These are phyloP conservation scores for Spatholobus suberectus DNA, from an alignment of 306 rosid species.

Conservation along the genomic window DNA sequence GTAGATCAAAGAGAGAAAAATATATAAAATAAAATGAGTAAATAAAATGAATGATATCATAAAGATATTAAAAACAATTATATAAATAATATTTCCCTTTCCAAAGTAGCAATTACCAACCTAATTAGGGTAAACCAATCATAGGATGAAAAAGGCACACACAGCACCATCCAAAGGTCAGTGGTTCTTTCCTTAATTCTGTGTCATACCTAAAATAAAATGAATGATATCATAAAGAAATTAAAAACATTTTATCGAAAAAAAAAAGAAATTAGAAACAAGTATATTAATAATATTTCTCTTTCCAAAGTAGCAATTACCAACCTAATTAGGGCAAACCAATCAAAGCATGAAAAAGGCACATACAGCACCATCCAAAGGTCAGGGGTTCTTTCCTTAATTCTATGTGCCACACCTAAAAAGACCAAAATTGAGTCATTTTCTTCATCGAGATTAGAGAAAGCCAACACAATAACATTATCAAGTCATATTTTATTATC, in stretches of 20 bases:
- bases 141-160: constrained; percentile 27
- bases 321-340: constrained; percentile 28
- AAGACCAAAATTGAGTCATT: constrained; percentile 28
- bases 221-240: too few relatives aligned
- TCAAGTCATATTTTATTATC: constrained; percentile 46
- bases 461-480: constrained; percentile 42
- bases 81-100: not conserved
- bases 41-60: not conserved
- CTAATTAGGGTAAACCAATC: constrained; percentile 32
- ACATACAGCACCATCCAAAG: constrained; percentile 38
- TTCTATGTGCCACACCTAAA: constrained; percentile 32
- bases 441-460: constrained; percentile 37
- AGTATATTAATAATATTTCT: not conserved
- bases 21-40: not conserved
- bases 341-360: constrained; percentile 29
- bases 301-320: constrained; percentile 39
- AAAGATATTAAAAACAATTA: too few relatives aligned
- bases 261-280: too few relatives aligned
- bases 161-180: constrained; percentile 36
- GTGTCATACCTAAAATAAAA: constrained; percentile 37
- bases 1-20: not conserved
- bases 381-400: constrained; percentile 17
- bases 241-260: too few relatives aligned
- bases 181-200: constrained; percentile 15
- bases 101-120: constrained; percentile 35